Conservation (phyloP, 768 basidiomycete species). For the Tephrocybe sp. region DNA sequence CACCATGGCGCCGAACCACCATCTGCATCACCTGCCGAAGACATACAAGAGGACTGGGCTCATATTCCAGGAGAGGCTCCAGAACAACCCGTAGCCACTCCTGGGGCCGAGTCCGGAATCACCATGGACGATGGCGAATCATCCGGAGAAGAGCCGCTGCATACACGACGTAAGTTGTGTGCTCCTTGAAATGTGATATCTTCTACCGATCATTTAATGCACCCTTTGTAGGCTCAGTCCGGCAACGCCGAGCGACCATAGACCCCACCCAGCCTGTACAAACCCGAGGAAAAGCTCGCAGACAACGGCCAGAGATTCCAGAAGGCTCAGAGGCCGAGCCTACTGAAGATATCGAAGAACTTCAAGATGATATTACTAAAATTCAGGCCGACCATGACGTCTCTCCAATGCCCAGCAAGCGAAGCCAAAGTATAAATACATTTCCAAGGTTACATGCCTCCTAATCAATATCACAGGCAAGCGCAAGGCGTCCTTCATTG, state of each 20-base stretch:
- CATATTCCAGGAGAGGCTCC: slow-evolving; percentile 2
- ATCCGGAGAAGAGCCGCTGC: slow-evolving; percentile 33
- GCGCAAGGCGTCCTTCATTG: slow-evolving; percentile 59
- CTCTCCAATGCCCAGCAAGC: slow-evolving; percentile 27
- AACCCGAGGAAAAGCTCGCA: slow-evolving; percentile 27
- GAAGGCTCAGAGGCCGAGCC: slow-evolving; percentile 15
- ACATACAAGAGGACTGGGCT: background rate
- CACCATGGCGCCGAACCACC: background rate
- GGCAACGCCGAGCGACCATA: slow-evolving; percentile 36
- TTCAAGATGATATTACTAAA: slow-evolving; percentile 25
- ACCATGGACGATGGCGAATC: slow-evolving; percentile 19
- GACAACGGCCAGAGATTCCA: slow-evolving; percentile 20
- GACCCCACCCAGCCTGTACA: slow-evolving; percentile 27
- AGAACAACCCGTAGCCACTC: background rate
- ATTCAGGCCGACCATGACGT: slow-evolving; percentile 29
- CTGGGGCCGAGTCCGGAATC: slow-evolving; percentile 17
- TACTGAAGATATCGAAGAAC: slow-evolving; percentile 24
- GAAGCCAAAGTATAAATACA: slow-evolving; percentile 26
- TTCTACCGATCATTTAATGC: background rate
- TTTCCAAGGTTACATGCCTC: background rate
- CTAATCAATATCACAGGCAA: slow-evolving; percentile 41
- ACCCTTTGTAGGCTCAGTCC: slow-evolving; percentile 32
- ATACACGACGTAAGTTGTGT: slow-evolving; percentile 31
- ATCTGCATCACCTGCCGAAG: background rate
- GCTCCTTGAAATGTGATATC: background rate